Evolutionary conservation across 1,284 basidiomycete genomes (phyloP).

Genomic region (Afroboletus lepidellus): DNA sequence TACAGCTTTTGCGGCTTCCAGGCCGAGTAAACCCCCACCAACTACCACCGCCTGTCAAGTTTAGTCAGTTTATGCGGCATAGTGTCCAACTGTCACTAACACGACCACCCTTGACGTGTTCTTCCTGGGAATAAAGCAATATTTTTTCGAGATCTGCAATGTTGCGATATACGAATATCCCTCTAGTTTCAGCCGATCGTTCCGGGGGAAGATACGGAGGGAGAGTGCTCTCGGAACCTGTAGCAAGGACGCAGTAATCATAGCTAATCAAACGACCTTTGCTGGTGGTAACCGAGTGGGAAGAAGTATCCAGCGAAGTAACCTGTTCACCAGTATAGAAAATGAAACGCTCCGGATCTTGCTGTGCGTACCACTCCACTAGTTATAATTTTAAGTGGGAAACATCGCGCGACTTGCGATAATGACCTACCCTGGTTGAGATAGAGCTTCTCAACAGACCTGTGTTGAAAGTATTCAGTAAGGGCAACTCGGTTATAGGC

Average conservation of each 20-base stretch:
- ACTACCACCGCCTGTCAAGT: slow-evolving; percentile 14
- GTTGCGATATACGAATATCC: slow-evolving; percentile 75
- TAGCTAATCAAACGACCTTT: slow-evolving; percentile 53
- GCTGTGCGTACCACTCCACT: slow-evolving; percentile 60
- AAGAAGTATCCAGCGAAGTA: slow-evolving; percentile 43
- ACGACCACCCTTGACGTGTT: slow-evolving; percentile 38
- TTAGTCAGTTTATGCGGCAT: background rate
- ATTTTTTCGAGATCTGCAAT: slow-evolving; percentile 66
- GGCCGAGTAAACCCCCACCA: slow-evolving; percentile 15
- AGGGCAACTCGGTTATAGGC: slow-evolving; percentile 56
- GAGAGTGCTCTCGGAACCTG: slow-evolving; percentile 68
- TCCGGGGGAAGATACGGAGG: slow-evolving; percentile 57
- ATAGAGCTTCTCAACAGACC: slow-evolving; percentile 64
- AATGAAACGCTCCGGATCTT: slow-evolving; percentile 50
- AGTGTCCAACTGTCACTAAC: slow-evolving; percentile 11
- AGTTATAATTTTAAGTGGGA: slow-evolving; percentile 1
- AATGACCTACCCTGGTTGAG: slow-evolving; percentile 49
- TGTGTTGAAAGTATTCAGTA: slow-evolving; percentile 66
- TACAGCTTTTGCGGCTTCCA: slow-evolving; percentile 18
- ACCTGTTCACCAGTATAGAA: slow-evolving; percentile 59
- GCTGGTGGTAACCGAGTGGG: slow-evolving; percentile 47
- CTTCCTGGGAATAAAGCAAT: slow-evolving; percentile 51
- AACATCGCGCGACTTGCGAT: background rate
- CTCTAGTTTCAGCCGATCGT: slow-evolving; percentile 38
- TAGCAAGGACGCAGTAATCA: slow-evolving; percentile 67